Conservation (phyloP, 1,284 basidiomycete genomes). For the Ceratobasidium sp. region DNA sequence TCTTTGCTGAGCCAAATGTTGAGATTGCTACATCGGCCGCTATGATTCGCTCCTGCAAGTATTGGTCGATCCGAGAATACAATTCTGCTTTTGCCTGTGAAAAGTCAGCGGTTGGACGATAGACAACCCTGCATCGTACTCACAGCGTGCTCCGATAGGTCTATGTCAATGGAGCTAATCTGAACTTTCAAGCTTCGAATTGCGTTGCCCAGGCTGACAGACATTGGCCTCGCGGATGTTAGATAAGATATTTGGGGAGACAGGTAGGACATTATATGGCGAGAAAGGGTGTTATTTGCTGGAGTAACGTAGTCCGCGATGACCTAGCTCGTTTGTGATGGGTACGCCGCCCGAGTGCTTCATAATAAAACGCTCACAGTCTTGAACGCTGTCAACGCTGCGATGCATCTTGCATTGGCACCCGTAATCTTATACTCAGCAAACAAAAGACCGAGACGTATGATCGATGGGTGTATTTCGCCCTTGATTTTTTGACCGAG, state of each 20-base stretch:
- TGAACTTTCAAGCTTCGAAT: constrained; percentile 96
- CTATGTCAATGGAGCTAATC: constrained; percentile 91
- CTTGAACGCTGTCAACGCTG: constrained; percentile 86
- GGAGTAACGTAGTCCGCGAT: constrained; percentile 89
- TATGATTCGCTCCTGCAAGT: constrained; percentile 93
- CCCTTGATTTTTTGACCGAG: constrained; percentile 64
- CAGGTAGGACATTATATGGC: constrained; percentile 87
- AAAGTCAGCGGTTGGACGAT: constrained; percentile 39
- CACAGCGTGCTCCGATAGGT: constrained; percentile 93
- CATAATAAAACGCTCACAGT: constrained; percentile 64
- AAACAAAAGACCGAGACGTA: constrained; percentile 82
- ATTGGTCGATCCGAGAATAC: constrained; percentile 89
- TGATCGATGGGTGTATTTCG: constrained; percentile 83
- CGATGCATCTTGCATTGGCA: constrained; percentile 88
- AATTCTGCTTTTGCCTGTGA: constrained; percentile 86
- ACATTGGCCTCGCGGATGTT: constrained; percentile 87
- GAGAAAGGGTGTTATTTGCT: constrained; percentile 80
- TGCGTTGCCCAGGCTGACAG: constrained; percentile 95
- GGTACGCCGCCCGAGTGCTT: neutral
- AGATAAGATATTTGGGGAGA: constrained; percentile 93
- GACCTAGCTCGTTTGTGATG: constrained; percentile 62
- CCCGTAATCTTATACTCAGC: constrained; percentile 87
- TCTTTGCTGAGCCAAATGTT: constrained; percentile 88
- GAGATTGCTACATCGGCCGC: constrained; percentile 95
- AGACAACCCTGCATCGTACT: constrained; percentile 52